Base-by-base conservation (phyloP, 108 stramenopile genomes). In the Cyclostephanos tholiformis region DNA sequence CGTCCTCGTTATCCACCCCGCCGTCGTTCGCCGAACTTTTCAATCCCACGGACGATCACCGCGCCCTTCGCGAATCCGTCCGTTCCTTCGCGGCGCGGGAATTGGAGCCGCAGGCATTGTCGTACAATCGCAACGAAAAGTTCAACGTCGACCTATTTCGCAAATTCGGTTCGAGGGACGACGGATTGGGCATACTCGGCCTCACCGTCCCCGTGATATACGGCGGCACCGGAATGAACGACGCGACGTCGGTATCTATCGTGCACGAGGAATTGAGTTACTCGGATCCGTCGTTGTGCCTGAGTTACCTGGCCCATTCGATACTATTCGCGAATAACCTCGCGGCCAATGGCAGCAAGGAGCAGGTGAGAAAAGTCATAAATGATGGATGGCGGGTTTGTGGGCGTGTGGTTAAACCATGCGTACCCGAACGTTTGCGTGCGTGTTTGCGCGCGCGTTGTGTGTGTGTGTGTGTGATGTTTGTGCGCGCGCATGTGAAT, bases 221-320 rank as follows among this genome's bases (percentile, higher is more conserved):
- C 70, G 97, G 97, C 19, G 99, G 99, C 5, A 82, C 89, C 4
- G 97, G 97, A 6, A 68, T 91, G 63, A 52, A 69, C 20, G 76
- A 83, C 41, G 97, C 98, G n/a, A 83, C 93, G 10, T 95, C 97
- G 5, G 95, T 93, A 11, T 81, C 76, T 6, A 82, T 97, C 26
- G 95, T 88, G 1, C 95, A 92, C 67, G 92, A 94, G 76, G 95
- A 96, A 75, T 71, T 99, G 26, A 85, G 90, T 22, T 98, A 98
- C 66, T 82, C 91, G 26, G 99, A 99, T 82, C 99, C 99, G 2
- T 97, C 97, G 26, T 95, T 99, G 59, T 99, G 98, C 85, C 72
- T 99, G 64, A 88, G 92, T 29, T 99, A 99, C 77, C 75, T 99
- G 61, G 99, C 97, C 14, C 97, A 99, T 84, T 94, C 93, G 12